A percentile compares a stretch with the other conserved stretches of the same genome.
phyloP scores from a whole-genome alignment of 495 filamentous ascomycete genomes.

The Trichoderma erinaceum region DNA sequence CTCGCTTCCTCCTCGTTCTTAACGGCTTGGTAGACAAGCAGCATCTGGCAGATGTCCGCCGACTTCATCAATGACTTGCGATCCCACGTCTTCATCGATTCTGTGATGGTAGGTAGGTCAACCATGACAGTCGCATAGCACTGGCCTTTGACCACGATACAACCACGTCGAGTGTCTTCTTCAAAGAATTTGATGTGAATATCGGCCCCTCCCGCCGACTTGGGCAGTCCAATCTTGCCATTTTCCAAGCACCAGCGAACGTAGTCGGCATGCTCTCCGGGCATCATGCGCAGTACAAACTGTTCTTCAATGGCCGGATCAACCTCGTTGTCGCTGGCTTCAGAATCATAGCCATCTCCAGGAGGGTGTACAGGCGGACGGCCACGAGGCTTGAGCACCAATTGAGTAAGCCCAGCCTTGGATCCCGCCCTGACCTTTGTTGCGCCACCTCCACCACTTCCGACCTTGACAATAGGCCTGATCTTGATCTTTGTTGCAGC shows the following conservation, averaged over 20 bases:
- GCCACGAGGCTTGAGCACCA: slow-evolving; percentile 15
- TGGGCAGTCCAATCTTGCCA: slow-evolving; percentile 60
- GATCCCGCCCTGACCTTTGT: slow-evolving; percentile 49
- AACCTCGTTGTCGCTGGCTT: slow-evolving; percentile 79
- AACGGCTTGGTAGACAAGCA: slow-evolving; percentile 70
- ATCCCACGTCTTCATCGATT: slow-evolving; percentile 96
- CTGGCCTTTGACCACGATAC: slow-evolving; percentile 61
- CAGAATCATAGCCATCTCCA: slow-evolving; percentile 94
- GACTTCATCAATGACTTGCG: slow-evolving; percentile 86
- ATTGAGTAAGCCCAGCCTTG: slow-evolving; percentile 27
- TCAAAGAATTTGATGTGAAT: slow-evolving; percentile 75
- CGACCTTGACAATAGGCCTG: slow-evolving; percentile 44
- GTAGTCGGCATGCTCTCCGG: slow-evolving; percentile 78
- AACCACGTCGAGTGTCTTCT: slow-evolving; percentile 63
- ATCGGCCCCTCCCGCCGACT: slow-evolving; percentile 56
- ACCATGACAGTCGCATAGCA: slow-evolving; percentile 77
- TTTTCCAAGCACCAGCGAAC: slow-evolving; percentile 65
- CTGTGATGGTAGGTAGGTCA: slow-evolving; percentile 85
- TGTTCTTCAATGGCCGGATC: slow-evolving; percentile 85
- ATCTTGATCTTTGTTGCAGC: slow-evolving; percentile 39
- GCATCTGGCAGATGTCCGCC: slow-evolving; percentile 92
- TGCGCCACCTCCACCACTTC: slow-evolving; percentile 20
- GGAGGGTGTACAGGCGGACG: slow-evolving; percentile 51
- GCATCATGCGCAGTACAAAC: slow-evolving; percentile 81
- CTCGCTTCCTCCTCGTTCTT: slow-evolving; percentile 68